A percentile compares a stretch with the other conserved stretches of the same genome.
These are phyloP conservation scores for Ogataea corticis DNA, from an alignment of 805 yeast genomes.

Conservation along the genomic window DNA sequence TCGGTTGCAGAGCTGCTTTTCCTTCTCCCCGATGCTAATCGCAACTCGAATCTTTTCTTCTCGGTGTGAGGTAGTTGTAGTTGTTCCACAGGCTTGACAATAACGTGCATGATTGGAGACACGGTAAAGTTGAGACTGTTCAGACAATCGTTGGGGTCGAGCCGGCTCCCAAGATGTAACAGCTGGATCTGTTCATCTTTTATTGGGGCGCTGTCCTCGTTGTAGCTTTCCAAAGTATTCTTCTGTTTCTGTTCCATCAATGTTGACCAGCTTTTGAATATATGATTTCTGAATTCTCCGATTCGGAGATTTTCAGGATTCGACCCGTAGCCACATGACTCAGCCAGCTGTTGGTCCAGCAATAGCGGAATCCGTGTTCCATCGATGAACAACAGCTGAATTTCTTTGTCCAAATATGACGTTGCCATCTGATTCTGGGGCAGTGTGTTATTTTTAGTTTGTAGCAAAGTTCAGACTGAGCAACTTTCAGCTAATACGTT, in stretches of 20 bases:
- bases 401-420: slow-evolving; percentile 10
- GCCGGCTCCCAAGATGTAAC: slow-evolving; percentile 32
- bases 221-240: slow-evolving; percentile 12
- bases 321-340: slow-evolving; percentile 10
- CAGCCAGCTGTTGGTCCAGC: slow-evolving; percentile 15
- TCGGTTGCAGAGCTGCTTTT: slow-evolving; percentile 7
- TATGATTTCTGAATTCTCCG: slow-evolving; percentile 31
- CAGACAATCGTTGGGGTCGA: slow-evolving; percentile 28
- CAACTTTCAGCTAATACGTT: not conserved
- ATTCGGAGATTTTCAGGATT: slow-evolving; percentile 19
- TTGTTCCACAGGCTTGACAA: slow-evolving; percentile 31
- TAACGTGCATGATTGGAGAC: slow-evolving; percentile 32
- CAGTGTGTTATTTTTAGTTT: not conserved
- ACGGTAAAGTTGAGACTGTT: slow-evolving; percentile 23
- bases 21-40: slow-evolving; percentile 13
- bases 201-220: slow-evolving; percentile 14
- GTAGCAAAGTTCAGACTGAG: not conserved
- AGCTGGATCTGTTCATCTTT: slow-evolving; percentile 32
- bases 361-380: slow-evolving; percentile 24
- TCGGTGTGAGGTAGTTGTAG: slow-evolving; percentile 11
- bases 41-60: slow-evolving; percentile 24
- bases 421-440: not conserved
- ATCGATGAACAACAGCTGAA: slow-evolving; percentile 24
- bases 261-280: slow-evolving; percentile 28
- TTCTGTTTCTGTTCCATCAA: slow-evolving; percentile 9